Evolutionary conservation across 768 basidiomycete genomes (phyloP).

Genomic region (Auriscalpium orientale): DNA sequence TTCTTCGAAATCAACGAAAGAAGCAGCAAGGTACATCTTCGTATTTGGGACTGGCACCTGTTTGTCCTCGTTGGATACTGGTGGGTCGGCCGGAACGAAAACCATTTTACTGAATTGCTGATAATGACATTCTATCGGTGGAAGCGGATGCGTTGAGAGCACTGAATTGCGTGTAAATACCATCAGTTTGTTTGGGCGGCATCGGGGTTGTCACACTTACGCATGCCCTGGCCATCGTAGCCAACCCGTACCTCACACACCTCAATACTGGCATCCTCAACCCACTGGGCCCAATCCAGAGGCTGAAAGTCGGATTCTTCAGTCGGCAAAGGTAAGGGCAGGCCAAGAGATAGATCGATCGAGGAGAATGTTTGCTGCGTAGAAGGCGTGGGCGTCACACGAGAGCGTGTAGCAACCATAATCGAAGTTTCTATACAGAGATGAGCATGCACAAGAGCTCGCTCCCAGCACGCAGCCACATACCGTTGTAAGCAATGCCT

Average conservation of each 20-base stretch:
- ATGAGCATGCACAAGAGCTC: not conserved
- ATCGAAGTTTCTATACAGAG: slow-evolving; percentile 8
- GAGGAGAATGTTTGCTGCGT: slow-evolving; percentile 1
- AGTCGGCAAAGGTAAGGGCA: not conserved
- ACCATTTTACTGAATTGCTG: slow-evolving; percentile 8
- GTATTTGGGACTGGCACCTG: not conserved
- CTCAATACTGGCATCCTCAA: slow-evolving; percentile 9
- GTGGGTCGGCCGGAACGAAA: slow-evolving; percentile 8
- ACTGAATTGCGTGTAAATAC: not conserved
- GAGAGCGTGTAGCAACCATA: slow-evolving; percentile 14
- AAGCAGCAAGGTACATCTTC: slow-evolving; percentile 12
- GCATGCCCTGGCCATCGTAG: slow-evolving; percentile 4
- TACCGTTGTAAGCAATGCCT: slow-evolving; percentile 13
- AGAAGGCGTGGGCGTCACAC: not conserved
- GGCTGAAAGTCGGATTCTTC: not conserved
- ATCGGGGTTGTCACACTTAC: slow-evolving; percentile 2
- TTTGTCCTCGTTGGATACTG: not conserved
- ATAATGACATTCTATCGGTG: slow-evolving; percentile 5
- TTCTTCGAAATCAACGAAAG: slow-evolving; percentile 10
- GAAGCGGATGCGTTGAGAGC: slow-evolving; percentile 7
- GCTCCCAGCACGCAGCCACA: not conserved
- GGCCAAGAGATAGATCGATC: slow-evolving; percentile 3
- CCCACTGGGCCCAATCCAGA: slow-evolving; percentile 15
- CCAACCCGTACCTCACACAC: slow-evolving; percentile 11
- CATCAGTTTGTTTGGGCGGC: not conserved